A percentile compares a stretch with the other conserved stretches of the same genome.
phyloP scores from a whole-genome alignment of 169 alveolate species.

The Besnoitia besnoiti region DNA sequence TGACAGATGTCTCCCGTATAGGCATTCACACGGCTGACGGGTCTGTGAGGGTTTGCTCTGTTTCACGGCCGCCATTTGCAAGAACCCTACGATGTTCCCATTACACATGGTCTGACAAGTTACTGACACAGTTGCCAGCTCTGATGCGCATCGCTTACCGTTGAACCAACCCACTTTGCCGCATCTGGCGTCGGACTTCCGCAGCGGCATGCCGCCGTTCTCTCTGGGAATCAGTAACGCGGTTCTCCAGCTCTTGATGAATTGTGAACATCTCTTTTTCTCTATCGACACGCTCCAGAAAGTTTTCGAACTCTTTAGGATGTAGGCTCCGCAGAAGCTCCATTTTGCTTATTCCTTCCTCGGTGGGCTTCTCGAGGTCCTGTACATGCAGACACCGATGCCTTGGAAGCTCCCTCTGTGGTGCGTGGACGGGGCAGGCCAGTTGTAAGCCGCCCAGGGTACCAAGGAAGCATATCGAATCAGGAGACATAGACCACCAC shows the following conservation, averaged over 20 bases:
- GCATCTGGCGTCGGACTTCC: slow-evolving; percentile 59
- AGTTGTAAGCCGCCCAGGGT: not conserved
- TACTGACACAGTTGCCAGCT: no score
- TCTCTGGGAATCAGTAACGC: slow-evolving; percentile 62
- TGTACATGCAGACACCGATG: not conserved
- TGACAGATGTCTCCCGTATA: no score
- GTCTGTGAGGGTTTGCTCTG: no score
- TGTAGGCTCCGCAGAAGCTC: slow-evolving; percentile 64
- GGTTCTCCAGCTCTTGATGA: slow-evolving; percentile 59
- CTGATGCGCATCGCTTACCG: no score
- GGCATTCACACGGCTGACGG: no score
- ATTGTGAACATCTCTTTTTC: slow-evolving; percentile 65
- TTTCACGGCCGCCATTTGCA: no score
- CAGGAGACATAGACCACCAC: no score
- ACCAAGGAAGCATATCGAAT: not conserved
- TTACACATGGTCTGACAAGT: no score
- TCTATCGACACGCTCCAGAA: slow-evolving; percentile 64
- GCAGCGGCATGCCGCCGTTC: slow-evolving; percentile 51
- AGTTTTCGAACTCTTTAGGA: slow-evolving; percentile 57
- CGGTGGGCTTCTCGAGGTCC: slow-evolving; percentile 63
- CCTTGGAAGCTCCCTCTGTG: no score
- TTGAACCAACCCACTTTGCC: slow-evolving; percentile 52
- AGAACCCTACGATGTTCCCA: no score
- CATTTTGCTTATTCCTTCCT: slow-evolving; percentile 70
- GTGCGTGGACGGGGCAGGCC: no score